phyloP scores from a whole-genome alignment of 768 basidiomycete genomes.

The Dictyophora rubrovolvata region DNA sequence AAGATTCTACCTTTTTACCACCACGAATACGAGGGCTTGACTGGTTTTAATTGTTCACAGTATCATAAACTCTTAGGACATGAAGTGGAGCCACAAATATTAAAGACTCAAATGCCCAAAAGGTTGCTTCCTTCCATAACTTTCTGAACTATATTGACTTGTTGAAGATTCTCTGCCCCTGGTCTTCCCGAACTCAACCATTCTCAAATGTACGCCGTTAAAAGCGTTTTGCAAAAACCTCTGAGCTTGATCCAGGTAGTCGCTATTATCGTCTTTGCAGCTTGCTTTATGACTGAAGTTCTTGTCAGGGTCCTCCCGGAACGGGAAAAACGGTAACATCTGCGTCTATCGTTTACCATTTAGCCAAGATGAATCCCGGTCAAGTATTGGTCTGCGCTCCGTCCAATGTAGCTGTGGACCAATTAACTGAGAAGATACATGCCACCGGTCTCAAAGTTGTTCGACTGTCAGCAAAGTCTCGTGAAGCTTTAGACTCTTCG shows the following conservation, averaged over 20 bases:
- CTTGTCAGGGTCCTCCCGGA: conserved; percentile 72
- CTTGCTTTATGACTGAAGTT: neutral
- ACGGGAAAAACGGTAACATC: conserved; percentile 99
- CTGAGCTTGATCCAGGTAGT: conserved; percentile 86
- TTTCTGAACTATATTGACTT: neutral
- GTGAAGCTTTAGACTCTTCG: conserved; percentile 95
- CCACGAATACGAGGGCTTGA: neutral
- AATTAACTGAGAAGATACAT: conserved; percentile 98
- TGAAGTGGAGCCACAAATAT: conserved; percentile 88
- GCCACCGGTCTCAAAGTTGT: conserved; percentile 98
- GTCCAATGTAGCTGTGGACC: conserved; percentile 98
- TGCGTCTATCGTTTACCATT: conserved; percentile 95
- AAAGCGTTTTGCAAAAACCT: conserved; percentile 96
- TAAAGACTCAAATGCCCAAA: conserved; percentile 91
- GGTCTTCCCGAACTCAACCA: conserved; percentile 97
- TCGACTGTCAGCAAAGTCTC: conserved; percentile 93
- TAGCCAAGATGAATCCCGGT: conserved; percentile 99
- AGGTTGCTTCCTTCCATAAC: conserved; percentile 25
- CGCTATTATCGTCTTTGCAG: neutral
- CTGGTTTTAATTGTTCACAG: conserved; percentile 29
- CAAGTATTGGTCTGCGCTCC: conserved; percentile 98
- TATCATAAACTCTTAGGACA: conserved; percentile 98
- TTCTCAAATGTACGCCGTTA: conserved; percentile 99
- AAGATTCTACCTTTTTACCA: conserved; percentile 23
- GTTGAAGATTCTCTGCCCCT: conserved; percentile 73